A percentile compares a stretch with the other conserved stretches of the same genome.
Evolutionary conservation across 257 asterid genomes (phyloP).

Genomic region (Nemophila menziesii): DNA sequence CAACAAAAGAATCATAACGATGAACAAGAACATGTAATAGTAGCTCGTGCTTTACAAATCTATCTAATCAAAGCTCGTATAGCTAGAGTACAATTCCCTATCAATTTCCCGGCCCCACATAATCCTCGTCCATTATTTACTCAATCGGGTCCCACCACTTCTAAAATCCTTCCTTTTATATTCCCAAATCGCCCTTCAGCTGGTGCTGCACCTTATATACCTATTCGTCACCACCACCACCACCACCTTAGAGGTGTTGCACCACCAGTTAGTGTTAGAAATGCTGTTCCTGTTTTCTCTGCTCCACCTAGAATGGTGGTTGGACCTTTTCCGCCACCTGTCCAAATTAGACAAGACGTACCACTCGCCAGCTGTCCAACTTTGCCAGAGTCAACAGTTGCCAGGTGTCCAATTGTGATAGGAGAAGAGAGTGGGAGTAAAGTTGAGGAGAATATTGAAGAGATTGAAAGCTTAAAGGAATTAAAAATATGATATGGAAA

Average conservation of each 20-base stretch:
- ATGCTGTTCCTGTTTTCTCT: conserved; percentile 68
- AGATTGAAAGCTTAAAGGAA: conserved; percentile 10
- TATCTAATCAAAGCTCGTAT: conserved; percentile 55
- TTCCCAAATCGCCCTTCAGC: conserved; percentile 65
- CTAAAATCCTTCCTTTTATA: conserved; percentile 79
- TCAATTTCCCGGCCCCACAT: conserved; percentile 58
- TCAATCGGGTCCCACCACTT: conserved; percentile 51
- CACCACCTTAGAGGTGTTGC: conserved; percentile 62
- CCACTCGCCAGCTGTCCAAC: conserved; percentile 49
- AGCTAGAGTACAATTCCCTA: conserved; percentile 59
- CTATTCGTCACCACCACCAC: conserved; percentile 51
- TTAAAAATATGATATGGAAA: conserved; percentile 12
- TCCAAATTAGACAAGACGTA: conserved; percentile 45
- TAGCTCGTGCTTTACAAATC: conserved; percentile 81
- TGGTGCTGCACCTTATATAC: conserved; percentile 83
- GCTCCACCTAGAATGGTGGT: conserved; percentile 70
- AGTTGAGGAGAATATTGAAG: conserved; percentile 6
- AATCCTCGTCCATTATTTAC: conserved; percentile 39
- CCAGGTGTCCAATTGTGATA: conserved; percentile 1
- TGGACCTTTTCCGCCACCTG: conserved; percentile 47
- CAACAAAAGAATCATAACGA: conserved; percentile 47
- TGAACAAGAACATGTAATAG: conserved; percentile 89
- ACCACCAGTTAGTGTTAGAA: conserved; percentile 79
- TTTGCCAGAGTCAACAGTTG: conserved; percentile 22
- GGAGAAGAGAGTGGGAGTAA: conserved; percentile 3